A percentile compares a stretch with the other conserved stretches of the same genome.
These are phyloP conservation scores for Paecilomyces niveus DNA, from an alignment of 2,329 filamentous ascomycete genomes.

Conservation along the genomic window DNA sequence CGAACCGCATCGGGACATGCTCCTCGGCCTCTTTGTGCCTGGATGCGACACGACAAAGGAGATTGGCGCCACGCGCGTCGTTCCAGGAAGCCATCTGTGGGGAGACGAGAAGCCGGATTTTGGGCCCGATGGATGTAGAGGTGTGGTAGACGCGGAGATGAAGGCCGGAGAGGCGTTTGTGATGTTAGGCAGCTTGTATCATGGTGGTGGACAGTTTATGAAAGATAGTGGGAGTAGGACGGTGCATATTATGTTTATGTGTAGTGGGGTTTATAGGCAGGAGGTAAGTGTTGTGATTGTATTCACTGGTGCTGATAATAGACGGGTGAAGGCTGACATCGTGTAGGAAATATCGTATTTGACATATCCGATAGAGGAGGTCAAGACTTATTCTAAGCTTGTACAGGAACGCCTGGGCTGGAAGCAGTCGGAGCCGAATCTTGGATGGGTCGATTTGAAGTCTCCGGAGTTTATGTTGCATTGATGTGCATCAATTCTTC, in stretches of 20 bases:
- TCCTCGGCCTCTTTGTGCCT: conserved; percentile 31
- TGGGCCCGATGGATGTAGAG: conserved; percentile 17
- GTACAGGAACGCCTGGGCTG: conserved; percentile 32
- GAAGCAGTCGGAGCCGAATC: conserved; percentile 34
- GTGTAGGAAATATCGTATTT: conserved; percentile 26
- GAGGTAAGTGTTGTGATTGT: conserved; percentile 13
- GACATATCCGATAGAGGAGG: conserved; percentile 31
- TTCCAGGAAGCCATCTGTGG: conserved; percentile 34
- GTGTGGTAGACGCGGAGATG: conserved; percentile 24
- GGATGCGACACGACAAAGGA: conserved; percentile 26
- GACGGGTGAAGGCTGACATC: not conserved
- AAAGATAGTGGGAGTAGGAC: conserved; percentile 22
- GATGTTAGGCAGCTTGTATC: conserved; percentile 33
- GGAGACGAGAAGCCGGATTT: conserved; percentile 31
- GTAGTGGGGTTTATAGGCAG: conserved; percentile 30
- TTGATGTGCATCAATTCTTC: not conserved
- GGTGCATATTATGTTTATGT: conserved; percentile 36
- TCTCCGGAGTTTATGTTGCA: conserved; percentile 20
- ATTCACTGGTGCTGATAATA: not conserved
- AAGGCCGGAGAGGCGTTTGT: conserved; percentile 31
- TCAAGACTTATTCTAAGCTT: conserved; percentile 30
- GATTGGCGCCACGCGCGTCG: conserved; percentile 31
- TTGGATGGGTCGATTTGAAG: conserved; percentile 36
- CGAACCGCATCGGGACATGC: conserved; percentile 24
- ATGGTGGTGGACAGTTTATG: conserved; percentile 27